phyloP scores from a whole-genome alignment of 202 grass and related monocot species.

The Panicum hallii region DNA sequence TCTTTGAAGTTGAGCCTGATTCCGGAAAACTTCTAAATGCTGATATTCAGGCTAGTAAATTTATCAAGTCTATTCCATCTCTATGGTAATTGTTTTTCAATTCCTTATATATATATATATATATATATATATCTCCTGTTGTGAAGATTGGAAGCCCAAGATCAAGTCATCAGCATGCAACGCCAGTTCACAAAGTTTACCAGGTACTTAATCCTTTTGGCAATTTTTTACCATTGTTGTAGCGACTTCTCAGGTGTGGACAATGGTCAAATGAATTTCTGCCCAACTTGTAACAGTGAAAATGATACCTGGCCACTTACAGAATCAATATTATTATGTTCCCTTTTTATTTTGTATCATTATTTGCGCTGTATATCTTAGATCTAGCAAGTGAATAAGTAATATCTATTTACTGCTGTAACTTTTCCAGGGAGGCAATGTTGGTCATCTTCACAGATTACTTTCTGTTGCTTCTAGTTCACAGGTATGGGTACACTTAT shows the following conservation, averaged over 20 bases:
- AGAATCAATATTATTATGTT: background rate
- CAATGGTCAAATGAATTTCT: background rate
- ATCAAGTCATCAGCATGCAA: conserved; percentile 49
- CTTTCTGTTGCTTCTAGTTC: conserved; percentile 97
- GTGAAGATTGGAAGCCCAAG: conserved; percentile 77
- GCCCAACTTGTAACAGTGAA: conserved; percentile 1
- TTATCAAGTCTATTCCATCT: conserved; percentile 11
- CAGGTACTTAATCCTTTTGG: conserved; percentile 61
- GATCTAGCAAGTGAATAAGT: conserved; percentile 22
- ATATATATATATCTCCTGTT: background rate
- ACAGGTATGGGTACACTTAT: conserved; percentile 66
- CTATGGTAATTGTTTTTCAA: conserved; percentile 36
- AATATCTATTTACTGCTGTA: conserved; percentile 28
- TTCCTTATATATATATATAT: conserved; percentile 34
- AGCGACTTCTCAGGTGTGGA: conserved; percentile 4
- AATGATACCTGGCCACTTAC: conserved; percentile 2
- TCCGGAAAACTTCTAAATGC: conserved; percentile 95
- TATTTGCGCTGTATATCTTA: conserved; percentile 1
- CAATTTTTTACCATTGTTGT: background rate
- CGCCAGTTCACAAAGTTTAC: conserved; percentile 75
- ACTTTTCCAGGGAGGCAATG: conserved; percentile 85
- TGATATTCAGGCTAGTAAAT: conserved; percentile 87
- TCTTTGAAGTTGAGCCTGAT: conserved; percentile 99
- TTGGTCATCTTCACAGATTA: conserved; percentile 89
- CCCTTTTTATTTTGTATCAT: background rate